Base-by-base conservation (phyloP, 495 filamentous ascomycete species). In the Penicillium coprophilum region DNA sequence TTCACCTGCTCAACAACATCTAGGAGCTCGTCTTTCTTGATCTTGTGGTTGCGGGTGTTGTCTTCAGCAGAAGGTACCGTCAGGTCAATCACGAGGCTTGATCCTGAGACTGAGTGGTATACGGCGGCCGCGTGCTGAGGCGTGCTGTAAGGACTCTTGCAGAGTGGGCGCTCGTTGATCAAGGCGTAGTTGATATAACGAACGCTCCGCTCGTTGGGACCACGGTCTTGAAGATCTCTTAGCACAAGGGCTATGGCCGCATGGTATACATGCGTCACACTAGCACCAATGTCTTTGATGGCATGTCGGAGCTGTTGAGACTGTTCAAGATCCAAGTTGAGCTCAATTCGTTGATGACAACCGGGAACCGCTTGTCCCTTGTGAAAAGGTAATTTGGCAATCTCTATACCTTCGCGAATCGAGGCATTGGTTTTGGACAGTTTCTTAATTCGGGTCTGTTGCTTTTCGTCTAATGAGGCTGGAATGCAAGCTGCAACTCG, bases 71-170 rank as follows among this genome's bases (percentile, higher is more conserved):
- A 55, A 1, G 62, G 59, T 1, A 70, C 65, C 1, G 27, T 59
- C 38, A 68, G 21, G 45, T 68, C 65, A 13, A 70, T 50, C 1
- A 50, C 50, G 1, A 70, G 57, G 20, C 58, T 46, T 15, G 51
- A 40, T 6, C 67, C 67, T 1, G 67, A 70, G 1, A 66, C 62
- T 4, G 67, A 70, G 46, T 70, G 62, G 31, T 70, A 70, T 1
- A 65, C 65, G 0, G 64, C 50, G 2, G 47, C 64, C 4, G 64
- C 50, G 39, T 67, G 64, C 2, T 56, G 50, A 2, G 58, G 24
- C 11, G 58, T 59, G 23, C 45, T 63, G 44, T 65, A 70, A 1
- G 64, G 67, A 2, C 40, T 23, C 0, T 45, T 40, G 55, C 67
- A 70, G 21, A 59, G 60, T 11, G 32, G 13, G 2, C 64, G 64